Evolutionary conservation across 108 stramenopile genomes (phyloP).

Genomic region (Nitzschia inconspicua): DNA sequence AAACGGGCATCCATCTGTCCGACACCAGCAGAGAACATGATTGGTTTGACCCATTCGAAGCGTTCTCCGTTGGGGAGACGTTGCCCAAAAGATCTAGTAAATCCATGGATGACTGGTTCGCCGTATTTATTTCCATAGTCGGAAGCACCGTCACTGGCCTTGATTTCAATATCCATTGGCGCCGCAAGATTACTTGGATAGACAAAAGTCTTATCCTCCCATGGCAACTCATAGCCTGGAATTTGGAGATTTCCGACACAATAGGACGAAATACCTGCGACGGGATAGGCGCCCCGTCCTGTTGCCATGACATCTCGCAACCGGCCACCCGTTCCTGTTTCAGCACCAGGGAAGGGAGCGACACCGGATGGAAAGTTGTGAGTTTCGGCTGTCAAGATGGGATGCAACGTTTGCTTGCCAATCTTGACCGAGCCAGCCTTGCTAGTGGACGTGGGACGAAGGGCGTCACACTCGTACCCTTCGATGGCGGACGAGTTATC

Average conservation of each 20-base stretch:
- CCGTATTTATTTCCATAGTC: slow-evolving; percentile 99
- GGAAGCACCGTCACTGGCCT: slow-evolving; percentile 96
- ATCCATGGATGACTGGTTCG: slow-evolving; percentile 97
- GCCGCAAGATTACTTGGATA: slow-evolving; percentile 89
- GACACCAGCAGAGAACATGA: slow-evolving; percentile 99
- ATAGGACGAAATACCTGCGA: slow-evolving; percentile 93
- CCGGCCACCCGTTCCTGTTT: slow-evolving; percentile 98
- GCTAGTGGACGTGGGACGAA: slow-evolving; percentile 48
- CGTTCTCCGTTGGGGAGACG: slow-evolving; percentile 90
- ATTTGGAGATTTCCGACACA: slow-evolving; percentile 97
- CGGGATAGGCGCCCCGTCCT: slow-evolving; percentile 92
- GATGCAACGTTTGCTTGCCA: slow-evolving; percentile 70
- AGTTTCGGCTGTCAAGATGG: slow-evolving; percentile 98
- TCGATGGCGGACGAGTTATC: slow-evolving; percentile 96
- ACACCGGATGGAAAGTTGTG: slow-evolving; percentile 99
- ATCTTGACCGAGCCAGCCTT: slow-evolving; percentile 57
- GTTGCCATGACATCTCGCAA: slow-evolving; percentile 98
- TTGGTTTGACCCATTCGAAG: slow-evolving; percentile 98
- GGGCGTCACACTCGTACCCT: slow-evolving; percentile 77
- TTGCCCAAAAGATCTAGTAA: slow-evolving; percentile 95
- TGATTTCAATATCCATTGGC: slow-evolving; percentile 91
- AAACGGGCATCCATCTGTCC: slow-evolving; percentile 94
- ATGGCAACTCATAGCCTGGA: slow-evolving; percentile 91
- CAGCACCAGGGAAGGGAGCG: slow-evolving; percentile 98
- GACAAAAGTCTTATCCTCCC: slow-evolving; percentile 88